phyloP scores from a whole-genome alignment of 2,329 filamentous ascomycete genomes.

The Fusarium newnesense region DNA sequence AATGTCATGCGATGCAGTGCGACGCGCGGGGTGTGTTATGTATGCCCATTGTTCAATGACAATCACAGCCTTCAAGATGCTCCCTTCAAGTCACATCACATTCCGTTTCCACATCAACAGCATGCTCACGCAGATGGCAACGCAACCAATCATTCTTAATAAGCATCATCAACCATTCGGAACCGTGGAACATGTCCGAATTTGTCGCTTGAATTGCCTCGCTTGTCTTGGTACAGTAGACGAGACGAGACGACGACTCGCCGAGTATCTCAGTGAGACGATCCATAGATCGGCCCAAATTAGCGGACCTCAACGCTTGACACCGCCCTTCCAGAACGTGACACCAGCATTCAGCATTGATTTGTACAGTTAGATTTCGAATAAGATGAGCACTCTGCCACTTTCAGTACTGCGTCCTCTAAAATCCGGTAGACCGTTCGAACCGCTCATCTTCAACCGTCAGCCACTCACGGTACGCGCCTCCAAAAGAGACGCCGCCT shows the following conservation, averaged over 20 bases:
- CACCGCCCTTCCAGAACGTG: constrained; percentile 39
- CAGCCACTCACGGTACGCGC: constrained; percentile 12
- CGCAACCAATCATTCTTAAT: constrained; percentile 1
- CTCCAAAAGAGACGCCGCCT: background rate
- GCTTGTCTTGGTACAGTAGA: background rate
- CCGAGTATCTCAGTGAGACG: constrained; percentile 17
- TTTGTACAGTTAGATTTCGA: background rate
- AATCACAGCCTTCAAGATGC: constrained; percentile 3
- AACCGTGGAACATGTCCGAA: background rate
- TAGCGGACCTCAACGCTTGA: constrained; percentile 15
- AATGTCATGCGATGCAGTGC: constrained; percentile 9
- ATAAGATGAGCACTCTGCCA: background rate
- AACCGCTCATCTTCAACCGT: constrained; percentile 8
- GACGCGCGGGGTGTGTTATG: constrained; percentile 1
- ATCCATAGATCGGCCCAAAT: constrained; percentile 20
- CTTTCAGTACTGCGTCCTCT: constrained; percentile 15
- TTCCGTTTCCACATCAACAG: constrained; percentile 37
- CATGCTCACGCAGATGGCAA: constrained; percentile 6
- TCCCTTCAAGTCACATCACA: constrained; percentile 25
- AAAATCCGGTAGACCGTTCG: constrained; percentile 31
- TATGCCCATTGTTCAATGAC: constrained; percentile 7
- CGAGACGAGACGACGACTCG: background rate
- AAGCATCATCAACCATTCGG: constrained; percentile 6
- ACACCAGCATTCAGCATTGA: background rate
- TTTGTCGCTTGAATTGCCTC: constrained; percentile 13